Conservation (phyloP, 2,329 filamentous ascomycete genomes). For the Aspergillus latus region DNA sequence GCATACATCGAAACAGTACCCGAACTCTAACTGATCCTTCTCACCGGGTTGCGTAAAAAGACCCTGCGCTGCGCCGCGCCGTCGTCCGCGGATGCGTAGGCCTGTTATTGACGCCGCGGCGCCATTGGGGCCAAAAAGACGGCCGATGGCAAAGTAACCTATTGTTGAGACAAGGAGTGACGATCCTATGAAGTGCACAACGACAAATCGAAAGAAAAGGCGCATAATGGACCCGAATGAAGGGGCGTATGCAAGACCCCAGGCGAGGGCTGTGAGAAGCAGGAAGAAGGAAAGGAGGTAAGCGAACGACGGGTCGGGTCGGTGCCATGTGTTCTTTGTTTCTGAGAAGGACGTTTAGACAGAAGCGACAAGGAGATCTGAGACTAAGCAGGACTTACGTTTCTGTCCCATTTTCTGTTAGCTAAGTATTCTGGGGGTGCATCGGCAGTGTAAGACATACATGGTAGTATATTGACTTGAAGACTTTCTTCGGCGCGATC, state of each 20-base stretch:
- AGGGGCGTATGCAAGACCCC: constrained; percentile 59
- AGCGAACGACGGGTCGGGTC: constrained; percentile 68
- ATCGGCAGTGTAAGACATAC: constrained; percentile 41
- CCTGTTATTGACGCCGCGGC: constrained; percentile 47
- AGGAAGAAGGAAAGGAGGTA: constrained; percentile 69
- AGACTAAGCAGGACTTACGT: constrained; percentile 29
- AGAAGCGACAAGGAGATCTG: neutral
- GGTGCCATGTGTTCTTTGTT: constrained; percentile 70
- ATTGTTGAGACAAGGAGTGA: constrained; percentile 60
- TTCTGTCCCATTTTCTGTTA: constrained; percentile 31
- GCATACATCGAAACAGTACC: constrained; percentile 68
- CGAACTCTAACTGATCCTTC: constrained; percentile 65
- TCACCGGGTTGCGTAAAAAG: constrained; percentile 58
- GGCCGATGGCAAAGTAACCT: constrained; percentile 65
- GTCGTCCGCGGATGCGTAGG: constrained; percentile 47
- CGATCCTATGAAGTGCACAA: constrained; percentile 61
- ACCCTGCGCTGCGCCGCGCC: constrained; percentile 53
- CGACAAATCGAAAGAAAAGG: constrained; percentile 51
- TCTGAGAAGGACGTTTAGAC: constrained; percentile 42
- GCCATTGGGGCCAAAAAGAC: constrained; percentile 59
- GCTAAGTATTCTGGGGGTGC: neutral
- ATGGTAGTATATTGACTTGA: constrained; percentile 69
- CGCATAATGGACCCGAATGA: constrained; percentile 49
- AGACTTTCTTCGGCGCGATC: constrained; percentile 69
- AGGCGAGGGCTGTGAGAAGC: constrained; percentile 53